Evolutionary conservation across 768 basidiomycete species (phyloP), one percentile per base, ranked within the genome.

Genomic region (Phanerochaete carnosa): DNA sequence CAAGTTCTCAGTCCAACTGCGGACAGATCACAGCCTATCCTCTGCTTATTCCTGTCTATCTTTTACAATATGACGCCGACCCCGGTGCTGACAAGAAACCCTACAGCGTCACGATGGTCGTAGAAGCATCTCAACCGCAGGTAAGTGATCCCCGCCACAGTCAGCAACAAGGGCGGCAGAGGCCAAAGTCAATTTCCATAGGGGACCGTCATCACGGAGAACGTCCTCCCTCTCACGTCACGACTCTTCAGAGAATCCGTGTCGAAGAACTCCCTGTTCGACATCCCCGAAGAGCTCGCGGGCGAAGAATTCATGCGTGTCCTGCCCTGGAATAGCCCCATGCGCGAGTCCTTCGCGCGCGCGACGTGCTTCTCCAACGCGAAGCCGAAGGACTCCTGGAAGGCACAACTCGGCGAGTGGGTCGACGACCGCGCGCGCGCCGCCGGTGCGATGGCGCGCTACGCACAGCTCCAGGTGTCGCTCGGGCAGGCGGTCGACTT

Each of bases 11-110:
- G n/a, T n/a, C n/a, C n/a, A 15, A 19, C 22, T 25, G 57, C 23
- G 2, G 64, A 86, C 86, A 73, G 61, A 26, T 82, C 22, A 79
- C 85, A 25, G 84, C 81, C 37, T 86, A 83, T 63, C 87, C 87
- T 2, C 73, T 89, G 32, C 76, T 89, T 23, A 69, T 89, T n/a
- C 87, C 87, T 4, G 67, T 87, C 4, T 89, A 88, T 70, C 72
- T 88, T 11, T 78, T 76, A 22, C 79, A 80, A 64, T 88, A 86
- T 65, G 65, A 78, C 53, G 64, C 70, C 7, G 47, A 60, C 6
- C 58, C 76, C 62, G 8, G 35, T 1, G 28, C 30, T 1, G 25
- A 59, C 9, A 22, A 56, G 11, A 15, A 45, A 23, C 11, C 11
- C 19, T 32, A 26, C 50, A 37, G 26, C 25, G 45, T 51, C 22